Evolutionary conservation across 1,284 basidiomycete genomes (phyloP).

Genomic region (Lentinula novae-zelandiae): DNA sequence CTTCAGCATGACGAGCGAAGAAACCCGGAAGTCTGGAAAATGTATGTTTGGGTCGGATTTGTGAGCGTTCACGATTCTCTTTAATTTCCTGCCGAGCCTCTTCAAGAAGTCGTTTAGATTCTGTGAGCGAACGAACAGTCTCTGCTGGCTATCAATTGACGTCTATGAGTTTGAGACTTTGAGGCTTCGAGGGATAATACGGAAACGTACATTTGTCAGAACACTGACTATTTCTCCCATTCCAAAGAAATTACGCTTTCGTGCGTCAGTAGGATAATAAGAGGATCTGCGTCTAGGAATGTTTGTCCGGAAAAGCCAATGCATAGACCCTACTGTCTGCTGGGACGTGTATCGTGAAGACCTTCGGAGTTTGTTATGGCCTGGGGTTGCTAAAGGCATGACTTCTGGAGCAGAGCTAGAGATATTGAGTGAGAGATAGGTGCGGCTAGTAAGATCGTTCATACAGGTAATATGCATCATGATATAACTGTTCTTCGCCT

Average conservation of each 20-base stretch:
- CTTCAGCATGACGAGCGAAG: conserved; percentile 64
- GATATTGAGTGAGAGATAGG: neutral
- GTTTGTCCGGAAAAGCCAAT: conserved; percentile 73
- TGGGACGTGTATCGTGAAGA: conserved; percentile 6
- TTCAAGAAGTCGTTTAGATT: conserved; percentile 69
- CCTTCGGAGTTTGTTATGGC: conserved; percentile 11
- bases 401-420: neutral
- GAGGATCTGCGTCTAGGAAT: conserved; percentile 61
- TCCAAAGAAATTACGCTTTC: conserved; percentile 72
- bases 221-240: conserved; percentile 75
- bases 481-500: neutral
- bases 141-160: conserved; percentile 57
- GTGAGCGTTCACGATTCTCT: conserved; percentile 62
- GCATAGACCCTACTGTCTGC: conserved; percentile 27
- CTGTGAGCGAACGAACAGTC: conserved; percentile 72
- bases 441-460: neutral
- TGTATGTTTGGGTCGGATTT: conserved; percentile 70
- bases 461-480: neutral
- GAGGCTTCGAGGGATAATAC: conserved; percentile 11
- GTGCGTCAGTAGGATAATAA: conserved; percentile 51
- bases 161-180: neutral
- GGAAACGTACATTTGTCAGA: conserved; percentile 60
- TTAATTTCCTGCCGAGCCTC: conserved; percentile 70
- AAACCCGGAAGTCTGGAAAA: conserved; percentile 74
- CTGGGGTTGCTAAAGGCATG: conserved; percentile 5